phyloP scores from a whole-genome alignment of 2,329 filamentous ascomycete species.

The Colletotrichum gigasporum region DNA sequence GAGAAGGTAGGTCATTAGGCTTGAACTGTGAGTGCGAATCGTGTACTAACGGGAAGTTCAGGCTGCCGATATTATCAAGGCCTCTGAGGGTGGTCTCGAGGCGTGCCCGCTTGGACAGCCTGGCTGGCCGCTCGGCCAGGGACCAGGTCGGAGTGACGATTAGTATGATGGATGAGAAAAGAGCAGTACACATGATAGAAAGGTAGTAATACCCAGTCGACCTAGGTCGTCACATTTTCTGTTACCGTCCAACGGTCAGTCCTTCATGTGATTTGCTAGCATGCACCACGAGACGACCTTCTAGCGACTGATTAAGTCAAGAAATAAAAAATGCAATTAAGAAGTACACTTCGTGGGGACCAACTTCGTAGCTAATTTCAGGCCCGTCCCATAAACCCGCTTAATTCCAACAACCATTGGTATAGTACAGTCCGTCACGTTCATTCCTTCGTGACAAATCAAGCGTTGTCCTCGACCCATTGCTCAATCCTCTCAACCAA shows the following conservation, averaged over 20 bases:
- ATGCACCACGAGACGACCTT: too few relatives aligned
- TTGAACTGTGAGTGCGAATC: not conserved
- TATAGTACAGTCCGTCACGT: constrained; percentile 11
- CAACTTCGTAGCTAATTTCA: too few relatives aligned
- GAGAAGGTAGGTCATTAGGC: constrained; percentile 51
- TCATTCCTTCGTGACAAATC: constrained; percentile 7
- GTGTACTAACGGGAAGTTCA: constrained; percentile 34
- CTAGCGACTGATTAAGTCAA: too few relatives aligned
- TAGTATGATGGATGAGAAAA: too few relatives aligned
- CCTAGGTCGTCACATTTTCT: too few relatives aligned
- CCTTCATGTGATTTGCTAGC: too few relatives aligned
- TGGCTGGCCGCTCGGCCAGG: not conserved
- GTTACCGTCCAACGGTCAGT: too few relatives aligned
- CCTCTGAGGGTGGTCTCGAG: constrained; percentile 19
- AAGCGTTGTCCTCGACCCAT: constrained; percentile 61
- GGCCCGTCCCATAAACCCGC: not conserved
- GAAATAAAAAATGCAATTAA: too few relatives aligned
- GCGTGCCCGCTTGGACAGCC: constrained; percentile 1
- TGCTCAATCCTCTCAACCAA: constrained; percentile 64
- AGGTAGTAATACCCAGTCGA: too few relatives aligned
- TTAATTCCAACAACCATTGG: not conserved
- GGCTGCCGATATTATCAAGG: constrained; percentile 58
- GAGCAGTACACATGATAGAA: too few relatives aligned
- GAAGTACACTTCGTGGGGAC: not conserved
- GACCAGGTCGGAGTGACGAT: not conserved